Evolutionary conservation across 1,284 basidiomycete species (phyloP), one percentile per base, ranked within the genome.

Genomic region (Gymnopus androsaceus): DNA sequence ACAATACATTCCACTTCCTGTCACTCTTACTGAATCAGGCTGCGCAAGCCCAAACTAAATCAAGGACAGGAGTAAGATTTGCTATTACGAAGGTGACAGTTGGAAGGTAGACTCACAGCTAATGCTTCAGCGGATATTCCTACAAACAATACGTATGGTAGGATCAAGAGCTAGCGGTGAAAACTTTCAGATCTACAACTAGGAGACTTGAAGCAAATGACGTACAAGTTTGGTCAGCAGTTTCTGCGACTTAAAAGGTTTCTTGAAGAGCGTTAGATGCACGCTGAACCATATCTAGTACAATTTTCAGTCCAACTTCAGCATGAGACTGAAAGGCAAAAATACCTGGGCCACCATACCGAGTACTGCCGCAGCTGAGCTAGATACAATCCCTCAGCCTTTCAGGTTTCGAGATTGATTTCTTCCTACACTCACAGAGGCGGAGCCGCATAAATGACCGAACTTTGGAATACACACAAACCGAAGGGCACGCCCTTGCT

Each of bases 391-490:
- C 23, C 28, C 3, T 15, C 15, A 11, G 11, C 15, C 9, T 30
- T 23, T 30, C n/a, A 14, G 3, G 19, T 19, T 9, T 23, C n/a
- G 17, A 52, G 42, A 19, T 25, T 33, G 17, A n/a, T n/a, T n/a
- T n/a, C 9, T 9, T 8, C 1, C 15, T 19, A 30, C n/a, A 66
- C 69, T 44, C 52, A 72, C 71, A 72, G 55, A 2, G 64, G 61
- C 15, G 71, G 70, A 12, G 70, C 67, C 11, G 68, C 64, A 55
- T 73, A 73, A 14, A 73, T 65, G 38, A 67, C 55, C 1, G 64
- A 61, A 5, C 68, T 67, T 46, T 73, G 71, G 14, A 68, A 60
- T 8, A 71, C 57, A 52, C 71, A 73, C 1, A 68, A 52, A 17
- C 55, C 59, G 17, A 51, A 28, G 0, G 33, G n/a, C 31, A 59